These are phyloP conservation scores for Asterochloris sp. DNA, from an alignment of 139 green algal species.

Conservation along the genomic window DNA sequence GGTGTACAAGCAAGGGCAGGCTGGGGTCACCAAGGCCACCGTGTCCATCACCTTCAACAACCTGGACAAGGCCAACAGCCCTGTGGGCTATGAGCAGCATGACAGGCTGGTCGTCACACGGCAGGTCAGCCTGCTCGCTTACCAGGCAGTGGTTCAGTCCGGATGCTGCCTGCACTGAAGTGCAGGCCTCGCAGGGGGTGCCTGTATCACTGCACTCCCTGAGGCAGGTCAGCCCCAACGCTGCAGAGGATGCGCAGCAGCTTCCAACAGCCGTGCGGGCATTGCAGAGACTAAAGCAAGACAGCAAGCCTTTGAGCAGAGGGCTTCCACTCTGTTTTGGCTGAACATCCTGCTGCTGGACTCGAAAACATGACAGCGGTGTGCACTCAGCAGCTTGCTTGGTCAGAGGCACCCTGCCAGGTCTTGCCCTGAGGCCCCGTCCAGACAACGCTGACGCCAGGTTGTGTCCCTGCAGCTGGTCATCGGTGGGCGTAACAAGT, in stretches of 20 bases:
- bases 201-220: no score
- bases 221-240: no score
- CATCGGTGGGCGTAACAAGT: conserved; percentile 96
- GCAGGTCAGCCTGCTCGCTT: conserved; percentile 48
- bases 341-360: no score
- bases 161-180: background rate
- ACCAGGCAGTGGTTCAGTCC: no score
- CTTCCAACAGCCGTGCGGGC: no score
- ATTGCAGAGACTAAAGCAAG: no score
- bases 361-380: no score
- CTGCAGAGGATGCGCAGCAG: no score
- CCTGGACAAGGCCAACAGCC: conserved; percentile 69
- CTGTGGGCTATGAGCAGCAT: conserved; percentile 89
- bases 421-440: background rate
- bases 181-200: background rate
- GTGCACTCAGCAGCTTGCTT: no score
- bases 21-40: conserved; percentile 94
- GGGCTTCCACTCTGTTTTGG: no score
- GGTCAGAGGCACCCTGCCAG: background rate
- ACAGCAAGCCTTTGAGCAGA: no score
- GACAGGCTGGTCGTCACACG: conserved; percentile 92
- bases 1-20: conserved; percentile 98
- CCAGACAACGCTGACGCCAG: background rate
- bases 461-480: conserved; percentile 71
- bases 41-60: conserved; percentile 99